Evolutionary conservation across 106 monocot species (phyloP).

Genomic region (Allium sativum): DNA sequence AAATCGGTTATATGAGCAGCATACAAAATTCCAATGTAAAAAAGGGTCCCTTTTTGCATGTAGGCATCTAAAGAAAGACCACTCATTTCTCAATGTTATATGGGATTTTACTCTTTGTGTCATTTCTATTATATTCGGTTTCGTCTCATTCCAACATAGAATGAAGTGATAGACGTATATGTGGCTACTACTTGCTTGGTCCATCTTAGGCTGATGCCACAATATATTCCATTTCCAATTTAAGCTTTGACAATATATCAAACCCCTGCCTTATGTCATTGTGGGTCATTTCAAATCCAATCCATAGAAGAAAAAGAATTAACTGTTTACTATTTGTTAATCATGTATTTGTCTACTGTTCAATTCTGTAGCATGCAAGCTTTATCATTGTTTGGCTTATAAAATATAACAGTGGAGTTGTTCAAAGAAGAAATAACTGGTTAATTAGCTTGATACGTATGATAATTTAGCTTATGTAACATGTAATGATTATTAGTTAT

Average conservation of each 20-base stretch:
- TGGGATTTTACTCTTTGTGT: slow-evolving; percentile 3
- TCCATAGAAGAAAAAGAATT: not conserved
- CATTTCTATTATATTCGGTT: not conserved
- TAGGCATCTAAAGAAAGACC: not conserved
- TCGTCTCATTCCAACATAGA: slow-evolving; percentile 10
- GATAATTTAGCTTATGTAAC: too few species aligned
- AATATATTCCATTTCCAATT: slow-evolving; percentile 8
- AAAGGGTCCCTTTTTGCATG: too few species aligned
- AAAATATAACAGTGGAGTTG: not conserved
- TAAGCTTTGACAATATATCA: slow-evolving; percentile 6
- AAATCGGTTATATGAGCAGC: too few species aligned
- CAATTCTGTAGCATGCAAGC: not conserved
- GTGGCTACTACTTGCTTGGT: not conserved
- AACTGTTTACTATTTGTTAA: too few species aligned
- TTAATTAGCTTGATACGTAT: too few species aligned
- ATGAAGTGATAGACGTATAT: not conserved
- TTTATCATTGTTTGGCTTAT: not conserved
- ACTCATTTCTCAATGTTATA: slow-evolving; percentile 2
- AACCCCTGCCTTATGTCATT: not conserved
- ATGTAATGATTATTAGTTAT: not conserved
- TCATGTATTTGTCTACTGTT: not conserved
- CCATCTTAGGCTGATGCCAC: not conserved
- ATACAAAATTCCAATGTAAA: too few species aligned
- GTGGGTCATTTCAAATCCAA: not conserved
- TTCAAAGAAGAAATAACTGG: not conserved